These are phyloP conservation scores for Trametes pubescens DNA, from an alignment of 1,284 basidiomycete genomes.

Conservation along the genomic window DNA sequence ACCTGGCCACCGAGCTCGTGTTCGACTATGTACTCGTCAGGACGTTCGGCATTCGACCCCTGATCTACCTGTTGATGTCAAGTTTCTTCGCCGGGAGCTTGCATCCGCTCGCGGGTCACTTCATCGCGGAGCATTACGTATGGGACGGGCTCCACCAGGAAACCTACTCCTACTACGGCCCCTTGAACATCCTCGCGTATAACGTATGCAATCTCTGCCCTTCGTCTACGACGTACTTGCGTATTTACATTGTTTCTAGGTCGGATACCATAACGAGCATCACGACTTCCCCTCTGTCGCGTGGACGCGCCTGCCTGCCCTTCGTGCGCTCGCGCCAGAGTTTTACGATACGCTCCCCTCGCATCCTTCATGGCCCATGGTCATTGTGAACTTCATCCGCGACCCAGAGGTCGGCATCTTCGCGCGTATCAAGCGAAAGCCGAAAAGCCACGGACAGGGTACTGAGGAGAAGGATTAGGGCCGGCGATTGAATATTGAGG, in stretches of 20 bases:
- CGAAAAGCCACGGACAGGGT: conserved; percentile 33
- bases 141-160: conserved; percentile 93
- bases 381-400: conserved; percentile 93
- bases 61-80: conserved; percentile 87
- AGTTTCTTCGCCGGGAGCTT: conserved; percentile 96
- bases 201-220: conserved; percentile 67
- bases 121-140: conserved; percentile 96
- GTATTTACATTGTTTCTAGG: conserved; percentile 51
- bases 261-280: conserved; percentile 99
- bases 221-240: background rate
- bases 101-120: conserved; percentile 96
- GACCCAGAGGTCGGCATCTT: conserved; percentile 80
- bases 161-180: conserved; percentile 97
- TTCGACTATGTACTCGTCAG: conserved; percentile 79
- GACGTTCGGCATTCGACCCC: conserved; percentile 66
- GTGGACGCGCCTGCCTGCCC: conserved; percentile 92
- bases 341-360: conserved; percentile 91
- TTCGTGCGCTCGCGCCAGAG: conserved; percentile 87
- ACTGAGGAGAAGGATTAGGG: conserved; percentile 5
- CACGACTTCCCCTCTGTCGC: conserved; percentile 98
- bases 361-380: conserved; percentile 94
- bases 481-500: background rate
- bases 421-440: conserved; percentile 45
- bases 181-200: conserved; percentile 92
- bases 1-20: conserved; percentile 73